Base-by-base conservation (phyloP, 169 alveolate genomes). In the Theileria sp. region DNA sequence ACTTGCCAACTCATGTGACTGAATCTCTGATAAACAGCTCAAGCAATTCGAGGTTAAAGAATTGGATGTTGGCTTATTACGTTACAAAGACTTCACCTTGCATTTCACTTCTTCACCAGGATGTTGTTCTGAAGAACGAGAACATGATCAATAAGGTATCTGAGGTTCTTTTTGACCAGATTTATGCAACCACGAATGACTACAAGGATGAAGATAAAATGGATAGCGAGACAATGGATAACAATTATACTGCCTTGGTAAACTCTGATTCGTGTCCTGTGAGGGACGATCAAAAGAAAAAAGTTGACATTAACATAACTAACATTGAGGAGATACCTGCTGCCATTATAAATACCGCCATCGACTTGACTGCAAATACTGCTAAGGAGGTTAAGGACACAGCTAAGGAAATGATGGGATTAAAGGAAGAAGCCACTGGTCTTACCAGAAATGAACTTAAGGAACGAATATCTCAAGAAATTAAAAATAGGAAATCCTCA, bases 51-150 rank as follows among this genome's bases (percentile, higher is more conserved):
- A 56, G 69, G 15, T 65, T 85, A 34, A 25, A 71, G 17, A 85
- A 85, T 77, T 85, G 91, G 91, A 60, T 85, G 79, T 49, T 78
- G 49, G 77, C 80, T 21, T 69, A 77, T 65, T 79, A 79, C 62
- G 87, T 85, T 66, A 62, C 77, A 21, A 56, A 79, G 9, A 79
- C 66, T 26, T 83, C 91, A 1, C 91, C 91, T 12, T 66, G 75
- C 58, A 49, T 85, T n/a, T 79, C 87, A 62, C 80, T 85, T 50
- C 7, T 85, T 8, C 83, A 65, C 75, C 88, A 85, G 56, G 91
- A 85, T 34, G 28, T 85, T 12, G 69, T 66, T n/a, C 80, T 85
- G 10, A 56, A 54, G 68, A 83, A 28, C 19, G 70, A 50, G 54
- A 73, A 61, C 23, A 36, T 73, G 69, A 58, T 85, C 8, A 36